Percentiles rank a stretch among this genome's conserved stretches.
phyloP scores from a whole-genome alignment of 345 rosid genomes.

The Brassica rapa region DNA sequence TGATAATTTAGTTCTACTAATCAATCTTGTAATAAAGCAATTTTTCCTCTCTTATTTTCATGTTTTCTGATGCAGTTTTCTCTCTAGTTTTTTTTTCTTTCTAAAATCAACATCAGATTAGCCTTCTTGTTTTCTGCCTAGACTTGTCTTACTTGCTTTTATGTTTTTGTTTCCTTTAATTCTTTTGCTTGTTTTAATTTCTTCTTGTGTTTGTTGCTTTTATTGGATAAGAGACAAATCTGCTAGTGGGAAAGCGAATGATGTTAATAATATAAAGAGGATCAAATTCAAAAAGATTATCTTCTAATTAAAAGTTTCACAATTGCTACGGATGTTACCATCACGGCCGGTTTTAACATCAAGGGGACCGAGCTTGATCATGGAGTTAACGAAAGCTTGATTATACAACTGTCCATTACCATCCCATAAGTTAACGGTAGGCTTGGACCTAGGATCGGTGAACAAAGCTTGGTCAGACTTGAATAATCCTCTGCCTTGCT shows the following conservation, averaged over 20 bases:
- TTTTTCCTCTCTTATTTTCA: too few species aligned
- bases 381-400: constrained; percentile 56
- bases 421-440: constrained; percentile 63
- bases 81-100: not conserved
- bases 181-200: not conserved
- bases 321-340: constrained; percentile 63
- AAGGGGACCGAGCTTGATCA: constrained; percentile 65
- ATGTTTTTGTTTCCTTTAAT: not conserved
- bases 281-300: not conserved
- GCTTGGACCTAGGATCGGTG: constrained; percentile 54
- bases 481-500: constrained; percentile 66
- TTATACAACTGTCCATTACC: constrained; percentile 41
- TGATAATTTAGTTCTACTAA: too few species aligned
- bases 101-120: not conserved
- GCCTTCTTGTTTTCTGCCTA: too few species aligned
- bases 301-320: constrained; percentile 48
- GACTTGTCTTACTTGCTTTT: too few species aligned
- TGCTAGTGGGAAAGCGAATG: not conserved
- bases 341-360: constrained; percentile 56
- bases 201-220: not conserved
- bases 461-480: constrained; percentile 70
- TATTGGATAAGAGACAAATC: not conserved
- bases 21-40: too few species aligned
- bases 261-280: not conserved
- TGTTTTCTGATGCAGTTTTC: too few species aligned